Evolutionary conservation across 257 asterid genomes (phyloP), one percentile per base, ranked within the genome.

Genomic region (Thymus quinquecostatus): DNA sequence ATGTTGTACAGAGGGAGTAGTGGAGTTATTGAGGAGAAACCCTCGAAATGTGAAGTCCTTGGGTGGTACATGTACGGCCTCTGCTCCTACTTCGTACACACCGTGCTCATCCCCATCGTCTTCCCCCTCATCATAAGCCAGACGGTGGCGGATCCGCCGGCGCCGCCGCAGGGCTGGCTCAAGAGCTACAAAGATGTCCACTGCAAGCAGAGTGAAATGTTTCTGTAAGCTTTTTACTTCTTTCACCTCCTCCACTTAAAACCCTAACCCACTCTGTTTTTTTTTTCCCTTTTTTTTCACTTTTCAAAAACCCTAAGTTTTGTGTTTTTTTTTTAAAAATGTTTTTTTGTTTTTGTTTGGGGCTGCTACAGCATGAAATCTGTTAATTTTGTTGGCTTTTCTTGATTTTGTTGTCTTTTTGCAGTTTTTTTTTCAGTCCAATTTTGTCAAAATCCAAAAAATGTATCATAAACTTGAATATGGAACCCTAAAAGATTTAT

Each of bases 61-160:
- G 77, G 78, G 0, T 92, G 98, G 98, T 85, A 86, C 74, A 73
- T 88, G 75, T 88, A 89, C 74, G 98, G 88, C n/a, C 68, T 88
- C 11, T 92, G 96, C 84, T 87, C 97, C 1, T 89, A 89, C 64
- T 92, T 89, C 63, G 87, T 89, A 58, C 96, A 83, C 8, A 83
- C 95, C 0, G 95, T 90, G 47, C 79, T 92, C 32, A 79, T 90
- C 77, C 98, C 98, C 36, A 82, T 92, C 5, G 83, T 90, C 10
- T 89, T 89, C 67, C 96, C 97, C 0, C 89, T 92, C 54, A 89
- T 92, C 40, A 81, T 92, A 63, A 85, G 95, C 83, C 98, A 92
- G 57, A 88, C 97, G 34, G 81, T 88, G 61, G n/a, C 75, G 3
- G 8, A 43, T 5, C 87, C 89, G 6, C 85, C 88, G 5, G 76